phyloP scores from a whole-genome alignment of 83 land plant species.

The Picea engelmannii region DNA sequence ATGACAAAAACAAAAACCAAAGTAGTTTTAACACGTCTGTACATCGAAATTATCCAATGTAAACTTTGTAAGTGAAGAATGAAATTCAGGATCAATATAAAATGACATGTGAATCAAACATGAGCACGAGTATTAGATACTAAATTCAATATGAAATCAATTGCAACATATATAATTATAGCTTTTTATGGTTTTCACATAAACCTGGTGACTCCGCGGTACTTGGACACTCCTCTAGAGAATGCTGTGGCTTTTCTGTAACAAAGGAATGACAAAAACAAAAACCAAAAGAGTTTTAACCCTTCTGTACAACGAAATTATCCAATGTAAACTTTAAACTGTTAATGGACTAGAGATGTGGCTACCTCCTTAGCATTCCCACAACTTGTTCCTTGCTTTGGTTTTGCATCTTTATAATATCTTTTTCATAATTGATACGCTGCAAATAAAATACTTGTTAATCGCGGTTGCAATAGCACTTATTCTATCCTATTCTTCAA shows the following conservation, averaged over 20 bases:
- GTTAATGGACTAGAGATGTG: background rate
- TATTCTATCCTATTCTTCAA: too few species aligned
- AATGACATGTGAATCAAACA: too few species aligned
- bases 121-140: background rate
- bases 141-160: background rate
- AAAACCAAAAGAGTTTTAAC: background rate
- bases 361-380: background rate
- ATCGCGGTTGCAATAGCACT: too few species aligned
- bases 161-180: background rate
- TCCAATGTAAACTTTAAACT: background rate
- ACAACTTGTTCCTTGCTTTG: background rate
- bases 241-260: background rate
- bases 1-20: background rate
- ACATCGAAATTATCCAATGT: background rate
- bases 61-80: too few species aligned
- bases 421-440: background rate
- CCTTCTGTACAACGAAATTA: background rate
- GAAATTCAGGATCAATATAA: too few species aligned
- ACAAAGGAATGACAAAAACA: background rate
- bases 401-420: background rate
- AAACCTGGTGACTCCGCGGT: constrained; percentile 12
- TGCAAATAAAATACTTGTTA: background rate
- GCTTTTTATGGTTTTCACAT: background rate
- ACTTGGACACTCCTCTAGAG: background rate
- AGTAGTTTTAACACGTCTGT: background rate